Base-by-base conservation (phyloP, 345 rosid genomes). In the Psidium friedrichsthalianum region DNA sequence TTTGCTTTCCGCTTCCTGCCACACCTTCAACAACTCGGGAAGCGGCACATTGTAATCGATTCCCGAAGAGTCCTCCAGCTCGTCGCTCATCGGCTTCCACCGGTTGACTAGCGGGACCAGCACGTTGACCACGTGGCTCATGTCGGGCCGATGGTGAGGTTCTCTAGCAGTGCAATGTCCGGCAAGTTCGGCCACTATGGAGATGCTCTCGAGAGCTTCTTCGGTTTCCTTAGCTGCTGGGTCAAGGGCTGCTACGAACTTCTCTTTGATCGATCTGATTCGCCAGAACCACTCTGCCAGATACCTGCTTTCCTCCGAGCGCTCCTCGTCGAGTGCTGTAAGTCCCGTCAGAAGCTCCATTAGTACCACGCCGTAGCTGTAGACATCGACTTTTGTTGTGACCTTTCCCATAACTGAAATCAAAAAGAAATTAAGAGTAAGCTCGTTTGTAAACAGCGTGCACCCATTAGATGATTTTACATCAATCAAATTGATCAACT, bases 271-370 rank as follows among this genome's bases (percentile, higher is more conserved):
- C 3, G 90, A 89, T 83, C 86, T 90, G 83, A 92, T 86, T 85
- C 86, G 87, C 89, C 91, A 89, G 86, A 92, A 92, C 94, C 94
- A 92, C 85, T 90, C 94, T 2, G 90, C 92, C 78, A 92, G 82
- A 88, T 92, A 89, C 25, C 92, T 85, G 56, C 88, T 88, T 87
- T 92, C 93, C 87, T 92, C 94, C 1, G 93, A 84, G 57, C 92
- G 90, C n/a, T 82, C 86, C 86, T 91, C 93, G 3, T 87, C 92
- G 5, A 92, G 92, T 22, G 94, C 94, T 24, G 86, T 88, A 55
- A 90, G 55, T 59, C 94, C 92, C 1, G 94, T 92, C 85, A 92
- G 80, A 40, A 92, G 89, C 54, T 92, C 92, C 92, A 92, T 92
- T 83, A 92, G 82, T 27, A 92, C 94, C 56, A 90, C 94, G 29